Percentiles rank a stretch among this genome's conserved stretches.
Conservation (phyloP, 768 basidiomycete genomes). For the Lactifluus rugatus region DNA sequence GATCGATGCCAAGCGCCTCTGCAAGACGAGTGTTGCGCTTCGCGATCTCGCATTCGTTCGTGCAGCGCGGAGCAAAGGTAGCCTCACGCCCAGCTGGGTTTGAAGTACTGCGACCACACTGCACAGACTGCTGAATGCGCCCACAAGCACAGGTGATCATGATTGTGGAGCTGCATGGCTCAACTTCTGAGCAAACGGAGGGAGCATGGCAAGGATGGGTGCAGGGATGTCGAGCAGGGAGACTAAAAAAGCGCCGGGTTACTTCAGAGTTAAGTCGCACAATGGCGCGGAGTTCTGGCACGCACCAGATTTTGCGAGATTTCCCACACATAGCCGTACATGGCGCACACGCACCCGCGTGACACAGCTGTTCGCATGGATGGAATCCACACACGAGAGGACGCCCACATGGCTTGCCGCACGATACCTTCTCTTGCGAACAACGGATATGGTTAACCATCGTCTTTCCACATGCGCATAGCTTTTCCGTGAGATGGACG, state of each 20-base stretch:
- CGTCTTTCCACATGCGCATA: conserved; percentile 87
- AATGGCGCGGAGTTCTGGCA: conserved; percentile 14
- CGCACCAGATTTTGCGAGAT: conserved; percentile 72
- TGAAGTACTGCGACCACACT: conserved; percentile 54
- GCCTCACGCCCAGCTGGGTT: conserved; percentile 37
- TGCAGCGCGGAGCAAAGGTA: conserved; percentile 53
- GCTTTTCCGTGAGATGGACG: conserved; percentile 64
- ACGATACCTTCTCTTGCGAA: conserved; percentile 77
- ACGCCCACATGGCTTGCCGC: conserved; percentile 76
- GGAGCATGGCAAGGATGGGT: conserved; percentile 82
- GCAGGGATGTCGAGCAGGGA: conserved; percentile 68
- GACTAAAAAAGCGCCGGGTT: conserved; percentile 29
- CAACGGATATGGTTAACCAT: conserved; percentile 71
- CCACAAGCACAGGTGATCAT: conserved; percentile 76
- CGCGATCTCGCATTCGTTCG: conserved; percentile 71
- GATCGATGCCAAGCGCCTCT: conserved; percentile 80
- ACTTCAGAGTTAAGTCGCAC: neutral
- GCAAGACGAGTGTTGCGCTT: conserved; percentile 85
- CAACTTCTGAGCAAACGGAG: conserved; percentile 66
- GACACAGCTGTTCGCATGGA: conserved; percentile 74
- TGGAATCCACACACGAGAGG: conserved; percentile 83
- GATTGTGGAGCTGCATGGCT: conserved; percentile 62
- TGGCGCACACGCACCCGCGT: conserved; percentile 68
- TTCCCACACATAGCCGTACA: conserved; percentile 81
- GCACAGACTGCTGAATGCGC: conserved; percentile 59